Conservation (phyloP, 176 grass and related monocot genomes). For the Leersia perrieri region DNA sequence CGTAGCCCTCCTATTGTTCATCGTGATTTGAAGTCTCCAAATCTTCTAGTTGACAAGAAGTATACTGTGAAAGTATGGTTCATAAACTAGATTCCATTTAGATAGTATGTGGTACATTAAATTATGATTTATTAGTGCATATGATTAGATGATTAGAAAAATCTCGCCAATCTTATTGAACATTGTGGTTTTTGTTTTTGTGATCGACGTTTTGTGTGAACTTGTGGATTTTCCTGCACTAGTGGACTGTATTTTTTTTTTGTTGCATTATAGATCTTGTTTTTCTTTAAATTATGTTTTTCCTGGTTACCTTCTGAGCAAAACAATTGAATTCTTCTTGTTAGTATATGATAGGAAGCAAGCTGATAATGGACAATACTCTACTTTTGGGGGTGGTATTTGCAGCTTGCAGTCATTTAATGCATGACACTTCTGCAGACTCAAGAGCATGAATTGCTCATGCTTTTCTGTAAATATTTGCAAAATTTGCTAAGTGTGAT, state of each 20-base stretch:
- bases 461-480: neutral
- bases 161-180: neutral
- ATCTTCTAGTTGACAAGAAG: conserved; percentile 98
- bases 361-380: neutral
- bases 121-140: neutral
- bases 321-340: neutral
- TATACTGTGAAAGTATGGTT: conserved; percentile 90
- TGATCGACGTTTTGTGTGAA: neutral
- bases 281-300: neutral
- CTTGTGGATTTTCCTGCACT: neutral
- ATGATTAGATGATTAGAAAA: neutral
- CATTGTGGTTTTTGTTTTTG: neutral
- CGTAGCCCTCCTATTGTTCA: conserved; percentile 96
- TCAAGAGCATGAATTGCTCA: neutral
- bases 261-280: neutral
- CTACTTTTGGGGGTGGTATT: neutral
- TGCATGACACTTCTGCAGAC: neutral
- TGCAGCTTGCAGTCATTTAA: neutral
- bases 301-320: neutral
- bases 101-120: neutral
- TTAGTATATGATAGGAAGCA: neutral
- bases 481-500: neutral
- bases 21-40: conserved; percentile 97
- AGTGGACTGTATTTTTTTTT: neutral
- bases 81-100: conserved; percentile 3